Evolutionary conservation across 2,329 filamentous ascomycete genomes (phyloP).

Genomic region (Penicillium sp.): DNA sequence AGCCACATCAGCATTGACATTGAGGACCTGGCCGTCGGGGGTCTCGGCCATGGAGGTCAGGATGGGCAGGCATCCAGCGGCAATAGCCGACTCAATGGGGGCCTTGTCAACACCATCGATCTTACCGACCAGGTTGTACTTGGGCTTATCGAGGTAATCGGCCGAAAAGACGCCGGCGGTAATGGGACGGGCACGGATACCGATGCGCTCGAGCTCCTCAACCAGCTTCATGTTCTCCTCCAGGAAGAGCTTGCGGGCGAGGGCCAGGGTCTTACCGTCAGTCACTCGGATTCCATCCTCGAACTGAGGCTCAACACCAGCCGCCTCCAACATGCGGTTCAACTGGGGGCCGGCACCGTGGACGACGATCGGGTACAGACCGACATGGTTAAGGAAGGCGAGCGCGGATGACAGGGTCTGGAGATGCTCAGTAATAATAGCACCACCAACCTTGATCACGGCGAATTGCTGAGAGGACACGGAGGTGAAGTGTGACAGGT

Average conservation of each 20-base stretch:
- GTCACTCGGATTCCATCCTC: slow-evolving; percentile 94
- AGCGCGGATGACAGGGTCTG: slow-evolving; percentile 83
- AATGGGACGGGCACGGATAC: slow-evolving; percentile 79
- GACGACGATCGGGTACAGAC: slow-evolving; percentile 87
- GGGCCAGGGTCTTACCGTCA: slow-evolving; percentile 83
- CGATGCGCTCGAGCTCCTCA: slow-evolving; percentile 78
- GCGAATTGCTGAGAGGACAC: slow-evolving; percentile 95
- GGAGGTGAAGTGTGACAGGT: slow-evolving; percentile 92
- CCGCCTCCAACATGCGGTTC: slow-evolving; percentile 79
- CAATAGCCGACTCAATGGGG: slow-evolving; percentile 83
- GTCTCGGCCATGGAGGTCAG: slow-evolving; percentile 95
- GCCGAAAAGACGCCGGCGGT: slow-evolving; percentile 83
- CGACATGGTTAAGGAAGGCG: slow-evolving; percentile 87
- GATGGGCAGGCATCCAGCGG: slow-evolving; percentile 82
- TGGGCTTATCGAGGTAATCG: slow-evolving; percentile 91
- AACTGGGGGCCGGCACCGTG: slow-evolving; percentile 92
- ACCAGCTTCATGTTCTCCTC: slow-evolving; percentile 91
- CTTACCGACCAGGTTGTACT: slow-evolving; percentile 91
- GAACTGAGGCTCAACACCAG: slow-evolving; percentile 88
- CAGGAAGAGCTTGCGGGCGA: slow-evolving; percentile 85
- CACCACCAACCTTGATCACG: slow-evolving; percentile 95
- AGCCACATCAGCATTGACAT: slow-evolving; percentile 95
- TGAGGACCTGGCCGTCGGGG: slow-evolving; percentile 80
- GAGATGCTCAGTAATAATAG: slow-evolving; percentile 87
- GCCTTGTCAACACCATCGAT: slow-evolving; percentile 85